These are phyloP conservation scores for Fraxinus nigra DNA, from an alignment of 305 asterid species.

Conservation along the genomic window DNA sequence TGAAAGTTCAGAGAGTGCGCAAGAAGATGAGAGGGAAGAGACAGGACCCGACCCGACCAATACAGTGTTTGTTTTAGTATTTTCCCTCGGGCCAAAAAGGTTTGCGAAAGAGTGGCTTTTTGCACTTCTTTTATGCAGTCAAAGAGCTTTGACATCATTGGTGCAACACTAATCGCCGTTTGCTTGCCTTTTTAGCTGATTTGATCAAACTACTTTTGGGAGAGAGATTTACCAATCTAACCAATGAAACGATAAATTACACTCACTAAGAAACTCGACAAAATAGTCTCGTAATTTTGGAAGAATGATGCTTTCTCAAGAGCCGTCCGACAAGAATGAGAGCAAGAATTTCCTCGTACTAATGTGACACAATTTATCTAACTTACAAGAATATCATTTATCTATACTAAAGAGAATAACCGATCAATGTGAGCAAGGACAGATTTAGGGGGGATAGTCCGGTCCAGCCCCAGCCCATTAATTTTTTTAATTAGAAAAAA, in stretches of 20 bases:
- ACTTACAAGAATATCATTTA: not conserved
- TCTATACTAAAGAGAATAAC: too few relatives aligned
- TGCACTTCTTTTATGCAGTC: slow-evolving; percentile 19
- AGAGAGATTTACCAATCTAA: not conserved
- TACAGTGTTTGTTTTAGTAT: slow-evolving; percentile 2
- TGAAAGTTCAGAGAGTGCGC: slow-evolving; percentile 19
- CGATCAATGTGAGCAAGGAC: not conserved
- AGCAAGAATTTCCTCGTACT: not conserved
- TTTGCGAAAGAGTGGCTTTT: slow-evolving; percentile 18
- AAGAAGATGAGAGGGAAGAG: slow-evolving; percentile 23
- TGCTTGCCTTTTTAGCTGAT: not conserved
- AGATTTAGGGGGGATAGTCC: too few relatives aligned
- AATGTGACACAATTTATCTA: not conserved
- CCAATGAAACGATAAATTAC: not conserved
- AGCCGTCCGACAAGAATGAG: not conserved
- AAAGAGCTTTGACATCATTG: slow-evolving; percentile 34
- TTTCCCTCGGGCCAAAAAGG: slow-evolving; percentile 20
- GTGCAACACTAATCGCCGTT: slow-evolving; percentile 29
- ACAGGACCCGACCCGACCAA: slow-evolving; percentile 35
- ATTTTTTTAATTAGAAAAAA: too few relatives aligned
- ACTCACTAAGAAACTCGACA: not conserved
- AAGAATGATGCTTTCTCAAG: not conserved
- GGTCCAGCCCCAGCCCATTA: too few relatives aligned
- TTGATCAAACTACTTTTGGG: not conserved
- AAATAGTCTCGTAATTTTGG: not conserved